Percentiles rank a stretch among this genome's conserved stretches.
Conservation (phyloP, 2,329 filamentous ascomycete species). For the Fusarium sp. region DNA sequence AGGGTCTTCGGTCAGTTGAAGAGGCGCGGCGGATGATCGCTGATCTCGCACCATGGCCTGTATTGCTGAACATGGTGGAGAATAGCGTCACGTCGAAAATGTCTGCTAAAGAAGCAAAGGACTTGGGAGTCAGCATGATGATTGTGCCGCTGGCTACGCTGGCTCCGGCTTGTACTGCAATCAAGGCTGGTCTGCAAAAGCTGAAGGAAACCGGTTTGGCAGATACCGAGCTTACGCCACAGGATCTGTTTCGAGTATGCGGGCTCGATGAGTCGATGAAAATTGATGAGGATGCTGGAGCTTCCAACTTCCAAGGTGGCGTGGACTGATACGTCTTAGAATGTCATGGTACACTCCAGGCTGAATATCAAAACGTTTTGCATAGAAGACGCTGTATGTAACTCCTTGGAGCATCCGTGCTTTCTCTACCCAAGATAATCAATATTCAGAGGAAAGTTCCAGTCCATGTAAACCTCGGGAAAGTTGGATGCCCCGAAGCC, state of each 20-base stretch:
- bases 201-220: not conserved
- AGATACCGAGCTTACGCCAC: not conserved
- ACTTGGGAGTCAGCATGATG: constrained; percentile 1
- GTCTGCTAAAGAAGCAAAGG: not conserved
- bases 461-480: not conserved
- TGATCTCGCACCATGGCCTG: constrained; percentile 2
- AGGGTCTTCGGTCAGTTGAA: not conserved
- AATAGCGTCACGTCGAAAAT: constrained; percentile 1
- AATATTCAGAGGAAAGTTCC: constrained; percentile 7
- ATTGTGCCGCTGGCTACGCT: constrained; percentile 3
- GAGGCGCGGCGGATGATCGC: not conserved
- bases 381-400: not conserved
- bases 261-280: not conserved
- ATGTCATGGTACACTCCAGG: not conserved
- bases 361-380: not conserved
- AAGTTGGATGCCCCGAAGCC: not conserved
- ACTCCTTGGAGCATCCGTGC: not conserved
- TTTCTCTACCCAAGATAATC: not conserved
- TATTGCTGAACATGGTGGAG: constrained; percentile 3
- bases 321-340: not conserved
- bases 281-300: constrained; percentile 4
- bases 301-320: constrained; percentile 2
- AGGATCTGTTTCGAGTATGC: not conserved
- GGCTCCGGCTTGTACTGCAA: not conserved
- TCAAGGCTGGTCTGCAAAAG: not conserved